Percentiles rank a stretch among this genome's conserved stretches.
Conservation (phyloP, 441 rosid genomes). For the Codiaeum variegatum region DNA sequence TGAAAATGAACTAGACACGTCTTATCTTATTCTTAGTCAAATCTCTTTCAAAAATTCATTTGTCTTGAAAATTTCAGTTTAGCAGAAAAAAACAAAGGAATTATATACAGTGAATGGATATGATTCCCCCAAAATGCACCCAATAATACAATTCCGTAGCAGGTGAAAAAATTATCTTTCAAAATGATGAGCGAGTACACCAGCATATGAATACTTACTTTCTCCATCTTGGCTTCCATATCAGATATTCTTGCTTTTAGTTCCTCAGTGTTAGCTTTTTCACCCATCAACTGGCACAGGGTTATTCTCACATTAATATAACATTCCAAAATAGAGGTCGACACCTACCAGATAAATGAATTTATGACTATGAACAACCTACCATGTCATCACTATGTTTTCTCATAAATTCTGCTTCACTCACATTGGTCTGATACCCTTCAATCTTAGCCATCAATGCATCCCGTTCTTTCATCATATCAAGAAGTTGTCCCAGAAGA, state of each 20-base stretch:
- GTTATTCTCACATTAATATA: not conserved
- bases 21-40: not conserved
- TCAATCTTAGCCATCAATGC: conserved; percentile 29
- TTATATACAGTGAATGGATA: too few species aligned
- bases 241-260: conserved; percentile 32
- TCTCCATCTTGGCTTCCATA: conserved; percentile 40
- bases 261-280: conserved; percentile 39
- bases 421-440: conserved; percentile 23
- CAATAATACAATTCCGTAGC: not conserved
- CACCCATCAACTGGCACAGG: conserved; percentile 36
- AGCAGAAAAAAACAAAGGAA: too few species aligned
- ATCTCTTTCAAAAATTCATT: not conserved
- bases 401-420: conserved; percentile 25
- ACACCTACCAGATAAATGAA: not conserved
- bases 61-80: not conserved
- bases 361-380: conserved; percentile 13
- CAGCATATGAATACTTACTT: conserved; percentile 30
- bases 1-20: not conserved
- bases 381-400: conserved; percentile 26
- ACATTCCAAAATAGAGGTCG: not conserved
- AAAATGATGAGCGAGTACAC: not conserved
- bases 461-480: conserved; percentile 35
- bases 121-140: too few species aligned
- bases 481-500: conserved; percentile 29
- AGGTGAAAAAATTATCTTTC: not conserved